These are phyloP conservation scores for Chalciporus sp. DNA, from an alignment of 1,284 basidiomycete species.

Conservation along the genomic window DNA sequence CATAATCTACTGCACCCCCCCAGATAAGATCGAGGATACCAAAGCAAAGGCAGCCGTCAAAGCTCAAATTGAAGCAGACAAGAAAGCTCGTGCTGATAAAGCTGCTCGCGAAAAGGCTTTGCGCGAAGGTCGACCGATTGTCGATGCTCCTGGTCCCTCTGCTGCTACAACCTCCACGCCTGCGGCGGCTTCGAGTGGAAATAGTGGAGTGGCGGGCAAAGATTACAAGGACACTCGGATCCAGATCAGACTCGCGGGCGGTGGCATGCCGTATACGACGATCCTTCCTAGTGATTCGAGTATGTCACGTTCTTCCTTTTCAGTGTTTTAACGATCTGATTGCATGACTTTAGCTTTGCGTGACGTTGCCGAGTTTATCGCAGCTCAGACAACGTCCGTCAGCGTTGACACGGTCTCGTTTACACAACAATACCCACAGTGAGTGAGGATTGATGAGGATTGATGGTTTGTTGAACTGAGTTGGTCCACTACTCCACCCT, in stretches of 20 bases:
- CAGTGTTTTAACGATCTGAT: background rate
- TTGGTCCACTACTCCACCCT: conserved; percentile 2
- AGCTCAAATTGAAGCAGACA: conserved; percentile 93
- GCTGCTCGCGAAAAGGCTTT: conserved; percentile 86
- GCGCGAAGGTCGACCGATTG: conserved; percentile 67
- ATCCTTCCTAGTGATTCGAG: conserved; percentile 79
- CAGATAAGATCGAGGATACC: conserved; percentile 86
- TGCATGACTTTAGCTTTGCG: conserved; percentile 56
- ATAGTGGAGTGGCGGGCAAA: conserved; percentile 55
- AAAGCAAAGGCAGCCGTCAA: conserved; percentile 84
- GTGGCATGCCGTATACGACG: conserved; percentile 79
- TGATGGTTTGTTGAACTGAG: background rate
- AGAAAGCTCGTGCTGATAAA: conserved; percentile 84
- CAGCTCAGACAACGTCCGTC: conserved; percentile 68
- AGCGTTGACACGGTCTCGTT: conserved; percentile 78
- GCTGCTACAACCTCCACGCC: conserved; percentile 36
- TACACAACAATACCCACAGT: conserved; percentile 84
- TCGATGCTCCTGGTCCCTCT: conserved; percentile 26
- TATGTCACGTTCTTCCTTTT: conserved; percentile 42
- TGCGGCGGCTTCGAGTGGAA: conserved; percentile 38
- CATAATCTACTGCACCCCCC: background rate
- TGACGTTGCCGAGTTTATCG: conserved; percentile 86
- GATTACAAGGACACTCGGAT: conserved; percentile 84
- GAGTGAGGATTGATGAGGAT: conserved; percentile 26
- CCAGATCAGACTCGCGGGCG: conserved; percentile 81